Evolutionary conservation across 257 asterid species (phyloP).

Genomic region (Anisodus tanguticus): DNA sequence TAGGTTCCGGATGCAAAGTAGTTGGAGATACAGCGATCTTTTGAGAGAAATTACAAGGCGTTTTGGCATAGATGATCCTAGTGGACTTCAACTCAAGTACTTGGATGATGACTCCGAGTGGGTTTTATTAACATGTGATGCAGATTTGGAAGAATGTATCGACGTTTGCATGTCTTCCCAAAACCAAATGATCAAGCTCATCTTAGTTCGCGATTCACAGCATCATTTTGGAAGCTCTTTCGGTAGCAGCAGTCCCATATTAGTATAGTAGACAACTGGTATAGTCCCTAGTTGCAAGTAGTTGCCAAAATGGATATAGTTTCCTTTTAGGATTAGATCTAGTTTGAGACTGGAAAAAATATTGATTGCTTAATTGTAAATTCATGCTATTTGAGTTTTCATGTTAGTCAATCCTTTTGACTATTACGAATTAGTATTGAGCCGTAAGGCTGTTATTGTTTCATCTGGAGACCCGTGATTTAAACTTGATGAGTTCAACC

Average conservation of each 20-base stretch:
- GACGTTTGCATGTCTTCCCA: slow-evolving; percentile 56
- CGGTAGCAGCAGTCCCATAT: slow-evolving; percentile 40
- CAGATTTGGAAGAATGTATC: slow-evolving; percentile 84
- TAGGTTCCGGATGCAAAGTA: slow-evolving; percentile 67
- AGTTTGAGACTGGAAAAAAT: slow-evolving; percentile 14
- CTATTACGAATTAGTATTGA: neutral
- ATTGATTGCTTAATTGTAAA: slow-evolving; percentile 24
- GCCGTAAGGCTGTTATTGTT: slow-evolving; percentile 17
- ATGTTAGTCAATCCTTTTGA: slow-evolving; percentile 25
- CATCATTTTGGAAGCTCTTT: slow-evolving; percentile 53
- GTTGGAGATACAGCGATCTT: slow-evolving; percentile 68
- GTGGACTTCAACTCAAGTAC: slow-evolving; percentile 68
- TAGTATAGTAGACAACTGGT: slow-evolving; percentile 24
- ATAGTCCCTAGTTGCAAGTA: neutral
- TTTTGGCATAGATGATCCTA: slow-evolving; percentile 58
- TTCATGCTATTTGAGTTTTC: slow-evolving; percentile 23
- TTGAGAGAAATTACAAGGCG: slow-evolving; percentile 61
- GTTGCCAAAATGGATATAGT: slow-evolving; percentile 20
- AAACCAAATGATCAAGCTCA: slow-evolving; percentile 65
- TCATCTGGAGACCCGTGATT: neutral
- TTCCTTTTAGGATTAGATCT: slow-evolving; percentile 21
- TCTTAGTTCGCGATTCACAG: slow-evolving; percentile 47
- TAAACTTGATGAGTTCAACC: no score
- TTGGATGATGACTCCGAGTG: slow-evolving; percentile 92
- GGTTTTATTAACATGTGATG: slow-evolving; percentile 85